These are phyloP conservation scores for Thuja plicata DNA, from an alignment of 83 land plant genomes.

Conservation along the genomic window DNA sequence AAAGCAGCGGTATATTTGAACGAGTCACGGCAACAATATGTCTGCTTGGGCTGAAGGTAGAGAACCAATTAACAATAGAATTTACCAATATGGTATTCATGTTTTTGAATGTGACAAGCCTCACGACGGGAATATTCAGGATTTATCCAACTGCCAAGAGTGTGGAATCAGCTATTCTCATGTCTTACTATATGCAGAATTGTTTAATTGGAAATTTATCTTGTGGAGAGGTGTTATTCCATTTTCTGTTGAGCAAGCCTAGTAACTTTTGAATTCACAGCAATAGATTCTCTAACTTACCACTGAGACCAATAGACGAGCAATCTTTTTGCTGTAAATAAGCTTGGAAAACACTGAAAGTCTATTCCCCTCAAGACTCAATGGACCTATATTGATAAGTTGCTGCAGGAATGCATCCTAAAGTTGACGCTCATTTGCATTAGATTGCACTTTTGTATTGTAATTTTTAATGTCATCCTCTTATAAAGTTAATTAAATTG, in stretches of 20 bases:
- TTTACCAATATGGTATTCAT: neutral
- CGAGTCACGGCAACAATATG: neutral
- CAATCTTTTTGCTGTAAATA: neutral
- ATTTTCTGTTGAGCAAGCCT: neutral
- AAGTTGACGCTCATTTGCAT: neutral
- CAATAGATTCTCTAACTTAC: neutral
- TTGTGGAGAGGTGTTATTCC: neutral
- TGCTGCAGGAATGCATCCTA: neutral
- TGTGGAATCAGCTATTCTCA: neutral
- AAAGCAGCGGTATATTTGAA: neutral
- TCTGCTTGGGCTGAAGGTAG: neutral
- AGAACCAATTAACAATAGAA: neutral
- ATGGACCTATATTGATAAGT: neutral
- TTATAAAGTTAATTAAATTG: neutral
- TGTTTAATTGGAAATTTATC: neutral
- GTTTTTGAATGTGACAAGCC: neutral
- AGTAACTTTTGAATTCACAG: neutral
- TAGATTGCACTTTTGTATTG: neutral
- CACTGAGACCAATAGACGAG: neutral
- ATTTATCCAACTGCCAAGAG: neutral
- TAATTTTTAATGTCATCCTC: neutral
- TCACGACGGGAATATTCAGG: neutral
- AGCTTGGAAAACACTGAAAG: neutral
- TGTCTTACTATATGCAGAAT: neutral
- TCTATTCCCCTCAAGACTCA: neutral